These are phyloP conservation scores for Aquilaria agallochum DNA, from an alignment of 441 rosid genomes.

Conservation along the genomic window DNA sequence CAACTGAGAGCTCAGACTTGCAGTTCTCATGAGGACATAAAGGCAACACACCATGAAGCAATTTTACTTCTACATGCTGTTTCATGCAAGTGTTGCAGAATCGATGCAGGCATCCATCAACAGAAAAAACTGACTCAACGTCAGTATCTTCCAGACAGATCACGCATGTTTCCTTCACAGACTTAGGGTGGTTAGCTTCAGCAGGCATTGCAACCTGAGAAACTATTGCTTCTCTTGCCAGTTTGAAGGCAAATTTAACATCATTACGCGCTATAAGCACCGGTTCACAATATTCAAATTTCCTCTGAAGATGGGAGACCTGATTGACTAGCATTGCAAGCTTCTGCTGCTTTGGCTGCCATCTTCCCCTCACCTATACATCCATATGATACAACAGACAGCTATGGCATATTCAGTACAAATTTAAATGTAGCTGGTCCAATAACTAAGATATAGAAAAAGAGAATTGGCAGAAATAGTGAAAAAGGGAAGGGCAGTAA, in stretches of 20 bases:
- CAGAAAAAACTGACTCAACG: slow-evolving; percentile 33
- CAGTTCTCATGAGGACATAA: slow-evolving; percentile 63
- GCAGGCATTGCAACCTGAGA: slow-evolving; percentile 27
- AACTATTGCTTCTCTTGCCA: slow-evolving; percentile 51
- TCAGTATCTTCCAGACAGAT: slow-evolving; percentile 61
- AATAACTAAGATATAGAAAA: no score
- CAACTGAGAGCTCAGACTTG: slow-evolving; percentile 35
- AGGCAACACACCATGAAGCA: slow-evolving; percentile 46
- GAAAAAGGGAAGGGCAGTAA: neutral
- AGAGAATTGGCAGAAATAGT: no score
- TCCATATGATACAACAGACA: neutral
- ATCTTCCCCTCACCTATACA: slow-evolving; percentile 20
- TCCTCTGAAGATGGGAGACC: slow-evolving; percentile 26
- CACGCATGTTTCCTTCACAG: slow-evolving; percentile 39
- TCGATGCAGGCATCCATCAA: slow-evolving; percentile 50
- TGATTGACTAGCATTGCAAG: slow-evolving; percentile 32
- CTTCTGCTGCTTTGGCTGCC: slow-evolving; percentile 48
- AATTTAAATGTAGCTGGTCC: no score
- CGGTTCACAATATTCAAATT: slow-evolving; percentile 31
- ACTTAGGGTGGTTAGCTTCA: slow-evolving; percentile 17
- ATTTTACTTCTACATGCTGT: slow-evolving; percentile 57
- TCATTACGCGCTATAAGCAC: slow-evolving; percentile 35
- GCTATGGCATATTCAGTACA: neutral
- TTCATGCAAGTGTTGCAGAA: slow-evolving; percentile 66
- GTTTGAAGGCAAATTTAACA: slow-evolving; percentile 40